A percentile compares a stretch with the other conserved stretches of the same genome.
Conservation (phyloP, 164 flowering plant genomes). For the Malania oleifera region DNA sequence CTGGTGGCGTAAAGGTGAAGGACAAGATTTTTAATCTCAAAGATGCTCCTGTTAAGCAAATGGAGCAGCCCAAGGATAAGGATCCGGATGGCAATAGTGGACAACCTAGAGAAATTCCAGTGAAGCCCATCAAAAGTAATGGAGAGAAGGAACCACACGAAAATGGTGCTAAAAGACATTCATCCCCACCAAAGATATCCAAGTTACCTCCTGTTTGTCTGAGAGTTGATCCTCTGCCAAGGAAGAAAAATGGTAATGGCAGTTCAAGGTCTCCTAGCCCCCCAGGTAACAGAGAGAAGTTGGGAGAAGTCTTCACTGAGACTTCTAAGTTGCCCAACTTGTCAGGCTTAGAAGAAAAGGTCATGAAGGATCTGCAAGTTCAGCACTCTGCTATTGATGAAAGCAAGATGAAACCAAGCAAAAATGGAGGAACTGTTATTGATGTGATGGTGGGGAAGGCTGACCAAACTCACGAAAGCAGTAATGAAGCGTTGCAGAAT, state of each 20-base stretch:
- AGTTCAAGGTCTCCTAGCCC: slow-evolving; percentile 55
- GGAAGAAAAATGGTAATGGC: slow-evolving; percentile 40
- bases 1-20: not conserved
- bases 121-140: slow-evolving; percentile 9
- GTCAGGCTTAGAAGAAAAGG: not conserved
- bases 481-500: not conserved
- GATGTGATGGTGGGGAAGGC: slow-evolving; percentile 11
- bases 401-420: slow-evolving; percentile 5
- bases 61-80: slow-evolving; percentile 13
- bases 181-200: slow-evolving; percentile 38
- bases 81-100: slow-evolving; percentile 1
- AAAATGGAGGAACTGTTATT: slow-evolving; percentile 10
- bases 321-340: not conserved
- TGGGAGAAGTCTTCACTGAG: slow-evolving; percentile 1
- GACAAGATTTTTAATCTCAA: slow-evolving; percentile 10
- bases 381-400: not conserved
- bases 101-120: slow-evolving; percentile 4
- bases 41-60: slow-evolving; percentile 26
- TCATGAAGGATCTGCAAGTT: not conserved
- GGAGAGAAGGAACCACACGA: slow-evolving; percentile 13
- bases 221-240: slow-evolving; percentile 69
- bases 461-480: not conserved
- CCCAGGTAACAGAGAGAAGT: slow-evolving; percentile 25
- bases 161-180: slow-evolving; percentile 6
- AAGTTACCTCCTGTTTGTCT: slow-evolving; percentile 73